phyloP scores from a whole-genome alignment of 2,329 filamentous ascomycete genomes.

The Bimuria novae-zelandiae region DNA sequence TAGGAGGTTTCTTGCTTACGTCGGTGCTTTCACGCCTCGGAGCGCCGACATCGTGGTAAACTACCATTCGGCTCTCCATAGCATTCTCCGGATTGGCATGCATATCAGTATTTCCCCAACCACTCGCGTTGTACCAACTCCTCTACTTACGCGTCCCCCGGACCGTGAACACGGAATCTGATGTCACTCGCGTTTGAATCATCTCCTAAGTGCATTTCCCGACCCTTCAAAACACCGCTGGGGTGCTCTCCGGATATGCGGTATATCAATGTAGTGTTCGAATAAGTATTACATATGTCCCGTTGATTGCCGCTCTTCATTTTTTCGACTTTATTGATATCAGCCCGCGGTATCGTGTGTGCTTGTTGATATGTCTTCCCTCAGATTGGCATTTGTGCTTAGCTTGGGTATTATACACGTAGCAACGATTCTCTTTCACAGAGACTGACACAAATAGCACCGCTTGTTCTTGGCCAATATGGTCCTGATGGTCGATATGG shows the following conservation, averaged over 20 bases:
- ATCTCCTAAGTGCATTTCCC: constrained; percentile 7
- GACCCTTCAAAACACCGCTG: constrained; percentile 7
- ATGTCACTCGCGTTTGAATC: constrained; percentile 18
- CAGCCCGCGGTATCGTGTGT: neutral
- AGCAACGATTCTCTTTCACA: constrained; percentile 7
- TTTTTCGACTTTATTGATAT: neutral
- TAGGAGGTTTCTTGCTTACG: neutral
- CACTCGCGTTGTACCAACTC: constrained; percentile 7
- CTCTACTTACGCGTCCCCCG: constrained; percentile 9
- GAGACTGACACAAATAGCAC: constrained; percentile 11
- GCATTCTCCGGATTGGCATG: constrained; percentile 1
- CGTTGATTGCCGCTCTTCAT: neutral
- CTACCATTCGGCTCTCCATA: constrained; percentile 36
- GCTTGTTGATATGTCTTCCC: too few species aligned
- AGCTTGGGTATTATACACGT: too few species aligned
- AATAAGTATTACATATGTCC: constrained; percentile 12
- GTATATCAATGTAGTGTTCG: neutral
- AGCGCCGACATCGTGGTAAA: constrained; percentile 29
- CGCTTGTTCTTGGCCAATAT: constrained; percentile 16
- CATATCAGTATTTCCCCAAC: constrained; percentile 1
- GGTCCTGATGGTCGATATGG: constrained; percentile 18
- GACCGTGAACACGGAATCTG: neutral
- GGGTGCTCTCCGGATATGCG: constrained; percentile 6
- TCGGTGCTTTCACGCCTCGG: constrained; percentile 26
- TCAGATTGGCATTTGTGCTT: neutral